Base-by-base conservation (phyloP, 2,329 filamentous ascomycete genomes). In the Immersiporthe knoxdaviesiana region DNA sequence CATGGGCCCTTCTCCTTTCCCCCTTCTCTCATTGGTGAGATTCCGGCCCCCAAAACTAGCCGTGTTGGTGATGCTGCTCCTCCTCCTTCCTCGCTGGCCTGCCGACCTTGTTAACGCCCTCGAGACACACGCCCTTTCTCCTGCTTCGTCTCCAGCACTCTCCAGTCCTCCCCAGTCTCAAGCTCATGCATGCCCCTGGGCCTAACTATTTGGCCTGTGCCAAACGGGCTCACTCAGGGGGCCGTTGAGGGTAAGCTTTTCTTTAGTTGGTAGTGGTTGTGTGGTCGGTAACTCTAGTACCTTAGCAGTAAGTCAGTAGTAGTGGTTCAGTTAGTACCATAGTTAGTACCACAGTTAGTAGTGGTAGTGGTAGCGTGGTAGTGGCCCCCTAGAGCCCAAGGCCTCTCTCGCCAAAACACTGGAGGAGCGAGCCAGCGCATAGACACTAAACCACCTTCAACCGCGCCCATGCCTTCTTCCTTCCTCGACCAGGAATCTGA, bases 11-110 rank as follows among this genome's bases (percentile, higher is more conserved):
- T 10, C 8, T 54, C 50, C 37, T 61, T 61, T 27, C 41, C 37
- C 16, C 27, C 32, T 32, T 32, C 18, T 59, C 37, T 50, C 32
- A 41, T 68, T 67, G 63, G 66, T 47, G 56, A 63, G 32, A 35
- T 60, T 58, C 37, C 54, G 24, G 69, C 66, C 68, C 66, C 69
- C 69, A 66, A 70, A 18, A n/a, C 60, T n/a, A n/a, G n/a, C n/a
- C n/a, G 54, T 54, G 50, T 54, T 50, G 41, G 11, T 47, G 44
- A 47, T 47, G 44, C 50, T 52, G n/a, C 10, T 18, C 63, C 18
- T 65, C 50, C 8, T 35, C 35, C 35, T 35, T 8, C 8, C 35
- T 35, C 35, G 4, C 35, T 35, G 4, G 4, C 35, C 8, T 8
- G 4, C 35, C 21, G 11, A 63, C 66, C 21, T 47, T 41, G 39